Base-by-base conservation (phyloP, 1,139 yeast species). In the Candida labiduridarum region DNA sequence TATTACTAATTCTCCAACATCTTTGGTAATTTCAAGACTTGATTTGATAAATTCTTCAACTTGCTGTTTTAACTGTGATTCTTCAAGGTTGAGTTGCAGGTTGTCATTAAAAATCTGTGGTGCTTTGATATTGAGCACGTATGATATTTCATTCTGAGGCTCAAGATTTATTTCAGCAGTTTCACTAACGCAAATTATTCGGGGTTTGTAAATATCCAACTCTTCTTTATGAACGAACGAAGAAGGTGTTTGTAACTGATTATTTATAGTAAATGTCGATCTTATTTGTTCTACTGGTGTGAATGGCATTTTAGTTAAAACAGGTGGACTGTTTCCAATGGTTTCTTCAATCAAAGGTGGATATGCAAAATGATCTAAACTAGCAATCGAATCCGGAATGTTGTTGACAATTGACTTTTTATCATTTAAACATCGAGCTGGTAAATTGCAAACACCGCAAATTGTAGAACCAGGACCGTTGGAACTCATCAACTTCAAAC, bases 1-100 rank as follows among this genome's bases (percentile, higher is more conserved):
- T 12, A 78, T 53, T 4, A 73, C 58, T 34, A 78, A 56, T 3
- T 56, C 56, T 0, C 76, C 74, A 5, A 69, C 51, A 15, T 54
- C 56, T 2, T 58, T 52, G 25, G 63, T 51, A 33, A 66, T 40
- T 4, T 53, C 49, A 19, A 58, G 33, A 12, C 40, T 41, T 34
- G 47, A 41, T 10, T 38, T 49, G 9, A 57, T 42, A 29, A 41
- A 35, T n/a, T 45, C 44, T 43, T 49, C 59, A 11, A 59, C 54
- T 34, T 57, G 56, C 16, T 52, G 47, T n/a, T 46, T 55, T 18
- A 59, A 49, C 19, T 56, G 49, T 15, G 53, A 49, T 12, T 64
- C 66, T 8, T 50, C 51, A 10, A 53, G 47, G 7, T 58, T 54
- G 43, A 46, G 31, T 22, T 29, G 27, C 7, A 31, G 16, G 15